Conservation (phyloP, 768 basidiomycete genomes). For the Boletales sp. region DNA sequence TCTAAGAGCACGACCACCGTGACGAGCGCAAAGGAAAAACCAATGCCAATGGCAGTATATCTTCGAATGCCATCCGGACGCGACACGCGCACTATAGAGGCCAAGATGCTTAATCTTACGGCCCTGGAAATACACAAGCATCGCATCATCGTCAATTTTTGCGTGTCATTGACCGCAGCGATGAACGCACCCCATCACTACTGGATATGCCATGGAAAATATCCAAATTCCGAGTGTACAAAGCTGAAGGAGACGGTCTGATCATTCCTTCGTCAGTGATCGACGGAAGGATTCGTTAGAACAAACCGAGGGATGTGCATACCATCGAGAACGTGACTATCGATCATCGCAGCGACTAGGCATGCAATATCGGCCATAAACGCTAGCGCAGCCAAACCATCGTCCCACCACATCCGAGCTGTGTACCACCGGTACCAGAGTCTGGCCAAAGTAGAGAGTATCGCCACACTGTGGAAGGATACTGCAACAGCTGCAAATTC, state of each 20-base stretch:
- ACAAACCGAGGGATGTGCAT: background rate
- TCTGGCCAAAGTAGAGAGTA: slow-evolving; percentile 21
- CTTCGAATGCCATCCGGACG: slow-evolving; percentile 12
- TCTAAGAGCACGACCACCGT: background rate
- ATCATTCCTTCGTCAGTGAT: background rate
- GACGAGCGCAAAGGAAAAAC: slow-evolving; percentile 14
- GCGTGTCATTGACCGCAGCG: background rate
- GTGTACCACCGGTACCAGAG: slow-evolving; percentile 19
- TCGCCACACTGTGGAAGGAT: slow-evolving; percentile 20
- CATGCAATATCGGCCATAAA: slow-evolving; percentile 12
- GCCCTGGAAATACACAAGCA: slow-evolving; percentile 12
- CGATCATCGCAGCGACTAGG: slow-evolving; percentile 3
- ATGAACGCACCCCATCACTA: slow-evolving; percentile 9
- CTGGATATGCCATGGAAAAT: slow-evolving; percentile 16
- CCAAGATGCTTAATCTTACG: slow-evolving; percentile 22
- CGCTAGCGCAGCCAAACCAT: slow-evolving; percentile 17
- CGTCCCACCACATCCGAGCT: slow-evolving; percentile 27
- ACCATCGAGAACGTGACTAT: slow-evolving; percentile 9
- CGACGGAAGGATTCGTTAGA: background rate
- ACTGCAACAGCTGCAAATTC: slow-evolving; percentile 9
- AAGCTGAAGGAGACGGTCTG: slow-evolving; percentile 4
- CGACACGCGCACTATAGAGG: slow-evolving; percentile 20
- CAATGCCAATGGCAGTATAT: slow-evolving; percentile 5
- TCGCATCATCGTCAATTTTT: background rate
- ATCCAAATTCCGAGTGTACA: slow-evolving; percentile 11